phyloP scores from a whole-genome alignment of 2,329 filamentous ascomycete genomes.

The Claviceps maximensis region DNA sequence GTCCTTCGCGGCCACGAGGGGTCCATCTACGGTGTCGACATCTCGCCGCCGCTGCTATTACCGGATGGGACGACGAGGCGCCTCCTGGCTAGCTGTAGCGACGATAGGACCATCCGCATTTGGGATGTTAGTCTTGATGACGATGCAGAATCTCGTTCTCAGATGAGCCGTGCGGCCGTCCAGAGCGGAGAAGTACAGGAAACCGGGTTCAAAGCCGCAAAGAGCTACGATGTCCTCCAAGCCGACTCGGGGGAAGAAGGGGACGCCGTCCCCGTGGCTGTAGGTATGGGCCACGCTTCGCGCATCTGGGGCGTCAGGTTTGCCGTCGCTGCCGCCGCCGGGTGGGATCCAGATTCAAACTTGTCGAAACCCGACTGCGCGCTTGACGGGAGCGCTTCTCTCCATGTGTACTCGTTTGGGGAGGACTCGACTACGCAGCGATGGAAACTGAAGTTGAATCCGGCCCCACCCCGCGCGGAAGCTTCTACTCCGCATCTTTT shows the following conservation, averaged over 20 bases:
- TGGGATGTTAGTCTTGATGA: constrained; percentile 62
- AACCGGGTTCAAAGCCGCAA: constrained; percentile 45
- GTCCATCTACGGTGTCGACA: constrained; percentile 79
- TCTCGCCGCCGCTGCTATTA: constrained; percentile 45
- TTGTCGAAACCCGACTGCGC: not conserved
- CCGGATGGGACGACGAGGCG: constrained; percentile 30
- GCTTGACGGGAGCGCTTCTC: constrained; percentile 5
- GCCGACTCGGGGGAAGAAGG: constrained; percentile 2
- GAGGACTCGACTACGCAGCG: constrained; percentile 68
- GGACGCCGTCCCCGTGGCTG: constrained; percentile 40
- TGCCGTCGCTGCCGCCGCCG: constrained; percentile 15
- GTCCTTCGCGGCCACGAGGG: constrained; percentile 66
- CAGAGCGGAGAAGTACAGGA: constrained; percentile 17
- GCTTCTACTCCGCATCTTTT: not conserved
- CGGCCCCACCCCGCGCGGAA: not conserved
- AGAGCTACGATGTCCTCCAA: constrained; percentile 12
- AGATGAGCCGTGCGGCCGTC: not conserved
- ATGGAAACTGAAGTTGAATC: constrained; percentile 37
- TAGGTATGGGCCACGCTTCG: constrained; percentile 74
- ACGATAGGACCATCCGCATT: constrained; percentile 77
- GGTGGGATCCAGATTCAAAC: too few species aligned
- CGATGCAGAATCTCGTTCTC: not conserved
- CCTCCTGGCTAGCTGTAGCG: constrained; percentile 83
- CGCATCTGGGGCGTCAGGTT: constrained; percentile 84
- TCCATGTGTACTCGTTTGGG: constrained; percentile 58